Conservation (phyloP, 257 asterid genomes). For the Cinchona pubescens region DNA sequence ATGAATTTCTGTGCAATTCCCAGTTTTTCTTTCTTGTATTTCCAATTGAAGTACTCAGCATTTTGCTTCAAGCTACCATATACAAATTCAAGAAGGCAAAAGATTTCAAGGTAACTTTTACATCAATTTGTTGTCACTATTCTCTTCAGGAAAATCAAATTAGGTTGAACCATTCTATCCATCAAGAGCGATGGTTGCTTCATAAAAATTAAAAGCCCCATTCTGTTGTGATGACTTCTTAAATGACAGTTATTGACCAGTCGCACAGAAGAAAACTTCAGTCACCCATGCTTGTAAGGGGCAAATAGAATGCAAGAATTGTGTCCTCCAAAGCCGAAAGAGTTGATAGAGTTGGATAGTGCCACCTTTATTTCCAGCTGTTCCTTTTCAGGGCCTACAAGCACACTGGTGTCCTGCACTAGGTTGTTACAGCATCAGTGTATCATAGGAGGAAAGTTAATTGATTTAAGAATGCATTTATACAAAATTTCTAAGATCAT, state of each 20-base stretch:
- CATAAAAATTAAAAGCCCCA: background rate
- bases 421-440: background rate
- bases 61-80: background rate
- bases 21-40: background rate
- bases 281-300: conserved; percentile 2
- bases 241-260: background rate
- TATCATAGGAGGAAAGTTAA: background rate
- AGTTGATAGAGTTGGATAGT: conserved; percentile 45
- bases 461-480: background rate
- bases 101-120: no score
- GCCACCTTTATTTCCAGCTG: conserved; percentile 36
- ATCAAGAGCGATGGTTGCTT: background rate
- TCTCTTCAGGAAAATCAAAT: background rate
- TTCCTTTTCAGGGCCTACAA: conserved; percentile 38
- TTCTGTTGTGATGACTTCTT: background rate
- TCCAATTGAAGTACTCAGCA: background rate
- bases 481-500: background rate
- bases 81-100: background rate
- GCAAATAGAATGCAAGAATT: conserved; percentile 10
- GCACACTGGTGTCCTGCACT: conserved; percentile 30
- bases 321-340: conserved; percentile 47
- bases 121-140: background rate
- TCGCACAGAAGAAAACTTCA: background rate
- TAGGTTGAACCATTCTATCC: background rate
- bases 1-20: background rate